phyloP scores from a whole-genome alignment of 495 filamentous ascomycete genomes.

The Penicillium psychrofluorescens region DNA sequence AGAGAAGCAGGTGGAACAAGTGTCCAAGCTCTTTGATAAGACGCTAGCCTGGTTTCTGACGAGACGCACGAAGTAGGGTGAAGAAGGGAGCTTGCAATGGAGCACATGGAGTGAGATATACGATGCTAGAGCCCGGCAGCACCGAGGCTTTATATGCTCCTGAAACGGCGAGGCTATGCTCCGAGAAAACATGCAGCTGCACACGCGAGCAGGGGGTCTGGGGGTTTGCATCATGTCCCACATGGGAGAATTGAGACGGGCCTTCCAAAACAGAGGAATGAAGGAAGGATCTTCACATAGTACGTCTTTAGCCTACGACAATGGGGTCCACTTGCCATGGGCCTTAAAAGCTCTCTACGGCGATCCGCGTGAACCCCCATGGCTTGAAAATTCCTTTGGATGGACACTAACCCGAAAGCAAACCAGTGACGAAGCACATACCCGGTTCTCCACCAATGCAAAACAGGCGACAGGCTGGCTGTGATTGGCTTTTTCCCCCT shows the following conservation, averaged over 20 bases:
- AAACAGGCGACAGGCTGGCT: slow-evolving; percentile 17
- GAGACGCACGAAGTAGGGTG: background rate
- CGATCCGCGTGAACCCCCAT: slow-evolving; percentile 11
- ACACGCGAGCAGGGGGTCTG: slow-evolving; percentile 15
- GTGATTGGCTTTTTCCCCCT: slow-evolving; percentile 11
- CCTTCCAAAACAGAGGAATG: slow-evolving; percentile 10
- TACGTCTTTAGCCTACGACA: slow-evolving; percentile 5
- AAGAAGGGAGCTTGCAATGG: background rate
- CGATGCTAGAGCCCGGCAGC: slow-evolving; percentile 4
- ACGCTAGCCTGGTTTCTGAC: background rate
- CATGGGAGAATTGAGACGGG: slow-evolving; percentile 11
- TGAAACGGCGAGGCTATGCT: slow-evolving; percentile 9
- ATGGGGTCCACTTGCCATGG: slow-evolving; percentile 7
- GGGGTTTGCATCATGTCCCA: slow-evolving; percentile 16
- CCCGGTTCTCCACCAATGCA: slow-evolving; percentile 6
- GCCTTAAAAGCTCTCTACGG: slow-evolving; percentile 15
- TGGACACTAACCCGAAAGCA: slow-evolving; percentile 2
- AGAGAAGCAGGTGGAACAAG: background rate
- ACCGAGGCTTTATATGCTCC: slow-evolving; percentile 16
- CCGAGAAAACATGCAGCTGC: slow-evolving; percentile 10
- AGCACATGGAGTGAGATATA: slow-evolving; percentile 1
- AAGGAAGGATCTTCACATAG: slow-evolving; percentile 16
- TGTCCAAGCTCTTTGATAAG: background rate
- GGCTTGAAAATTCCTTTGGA: slow-evolving; percentile 10
- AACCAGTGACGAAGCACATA: slow-evolving; percentile 9